Percentiles rank a stretch among this genome's conserved stretches.
Conservation (phyloP, 306 rosid species). For the Cicer pinnatifidum region DNA sequence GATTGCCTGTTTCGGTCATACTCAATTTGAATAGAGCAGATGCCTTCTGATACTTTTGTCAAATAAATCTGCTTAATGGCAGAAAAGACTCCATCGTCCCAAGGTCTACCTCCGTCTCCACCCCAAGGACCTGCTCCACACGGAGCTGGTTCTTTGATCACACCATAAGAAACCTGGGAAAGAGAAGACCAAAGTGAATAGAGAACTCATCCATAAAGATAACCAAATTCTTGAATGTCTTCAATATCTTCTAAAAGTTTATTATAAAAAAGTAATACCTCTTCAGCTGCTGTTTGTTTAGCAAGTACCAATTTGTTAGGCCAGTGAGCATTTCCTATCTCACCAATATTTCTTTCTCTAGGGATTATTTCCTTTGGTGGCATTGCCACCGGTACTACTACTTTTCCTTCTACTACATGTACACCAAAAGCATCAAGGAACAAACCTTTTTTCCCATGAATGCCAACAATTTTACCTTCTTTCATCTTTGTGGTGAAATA, state of each 20-base stretch:
- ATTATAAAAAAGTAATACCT: constrained; percentile 52
- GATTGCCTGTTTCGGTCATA: constrained; percentile 85
- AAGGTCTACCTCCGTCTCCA: constrained; percentile 89
- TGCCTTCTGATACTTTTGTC: constrained; percentile 67
- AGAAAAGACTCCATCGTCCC: constrained; percentile 97
- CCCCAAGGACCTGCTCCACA: constrained; percentile 99
- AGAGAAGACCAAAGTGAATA: constrained; percentile 1
- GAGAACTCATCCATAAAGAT: constrained; percentile 7
- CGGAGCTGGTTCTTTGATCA: constrained; percentile 83
- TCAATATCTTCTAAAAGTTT: constrained; percentile 12
- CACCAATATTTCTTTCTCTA: constrained; percentile 51
- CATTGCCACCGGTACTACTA: constrained; percentile 49
- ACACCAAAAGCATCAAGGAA: constrained; percentile 89
- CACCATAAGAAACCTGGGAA: constrained; percentile 62
- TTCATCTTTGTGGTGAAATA: constrained; percentile 63
- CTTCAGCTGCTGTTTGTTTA: constrained; percentile 63
- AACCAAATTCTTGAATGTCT: constrained; percentile 29
- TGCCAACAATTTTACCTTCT: constrained; percentile 84
- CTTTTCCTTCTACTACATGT: constrained; percentile 68
- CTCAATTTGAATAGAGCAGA: constrained; percentile 88
- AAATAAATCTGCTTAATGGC: constrained; percentile 83
- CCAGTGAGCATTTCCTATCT: constrained; percentile 61
- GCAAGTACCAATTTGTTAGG: constrained; percentile 60
- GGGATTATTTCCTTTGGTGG: constrained; percentile 50
- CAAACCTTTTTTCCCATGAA: constrained; percentile 87